Evolutionary conservation across 1,139 yeast genomes (phyloP).

Genomic region (Saccharomyces hybrid): DNA sequence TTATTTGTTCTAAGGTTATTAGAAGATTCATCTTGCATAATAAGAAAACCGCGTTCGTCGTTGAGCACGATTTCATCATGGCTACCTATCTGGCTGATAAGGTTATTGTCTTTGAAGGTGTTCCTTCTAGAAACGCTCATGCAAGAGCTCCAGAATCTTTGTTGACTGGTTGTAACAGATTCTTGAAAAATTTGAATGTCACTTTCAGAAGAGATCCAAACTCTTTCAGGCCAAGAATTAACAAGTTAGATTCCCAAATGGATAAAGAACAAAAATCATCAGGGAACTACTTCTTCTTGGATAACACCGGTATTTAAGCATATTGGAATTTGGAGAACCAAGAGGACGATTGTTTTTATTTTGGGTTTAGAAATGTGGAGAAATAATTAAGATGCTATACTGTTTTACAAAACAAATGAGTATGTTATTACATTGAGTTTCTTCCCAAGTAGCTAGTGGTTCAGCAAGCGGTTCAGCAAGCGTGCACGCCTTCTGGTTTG

Average conservation of each 20-base stretch:
- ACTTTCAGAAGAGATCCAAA: slow-evolving; percentile 98
- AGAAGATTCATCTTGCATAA: slow-evolving; percentile 93
- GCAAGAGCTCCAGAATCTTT: slow-evolving; percentile 88
- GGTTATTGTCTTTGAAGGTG: slow-evolving; percentile 95
- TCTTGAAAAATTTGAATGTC: slow-evolving; percentile 92
- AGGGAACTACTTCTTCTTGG: slow-evolving; percentile 95
- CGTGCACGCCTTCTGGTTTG: no score
- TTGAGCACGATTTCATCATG: slow-evolving; percentile 99
- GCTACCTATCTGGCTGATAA: slow-evolving; percentile 97
- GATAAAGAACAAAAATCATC: slow-evolving; percentile 88
- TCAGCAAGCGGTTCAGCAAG: not conserved
- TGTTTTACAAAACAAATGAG: not conserved
- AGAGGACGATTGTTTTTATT: not conserved
- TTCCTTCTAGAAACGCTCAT: slow-evolving; percentile 72
- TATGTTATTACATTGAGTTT: not conserved
- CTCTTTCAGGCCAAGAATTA: slow-evolving; percentile 96
- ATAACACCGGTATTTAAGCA: slow-evolving; percentile 40
- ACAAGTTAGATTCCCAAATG: slow-evolving; percentile 95
- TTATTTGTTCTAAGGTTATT: slow-evolving; percentile 94
- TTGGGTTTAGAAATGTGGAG: not conserved
- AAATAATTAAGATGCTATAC: not conserved
- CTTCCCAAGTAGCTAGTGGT: not conserved
- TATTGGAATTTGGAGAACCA: not conserved
- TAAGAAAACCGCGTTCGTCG: slow-evolving; percentile 94
- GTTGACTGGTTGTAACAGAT: slow-evolving; percentile 92